Evolutionary conservation across 2,329 filamentous ascomycete genomes (phyloP), one percentile per base, ranked within the genome.

Genomic region (Pestalotiopsis sp.): DNA sequence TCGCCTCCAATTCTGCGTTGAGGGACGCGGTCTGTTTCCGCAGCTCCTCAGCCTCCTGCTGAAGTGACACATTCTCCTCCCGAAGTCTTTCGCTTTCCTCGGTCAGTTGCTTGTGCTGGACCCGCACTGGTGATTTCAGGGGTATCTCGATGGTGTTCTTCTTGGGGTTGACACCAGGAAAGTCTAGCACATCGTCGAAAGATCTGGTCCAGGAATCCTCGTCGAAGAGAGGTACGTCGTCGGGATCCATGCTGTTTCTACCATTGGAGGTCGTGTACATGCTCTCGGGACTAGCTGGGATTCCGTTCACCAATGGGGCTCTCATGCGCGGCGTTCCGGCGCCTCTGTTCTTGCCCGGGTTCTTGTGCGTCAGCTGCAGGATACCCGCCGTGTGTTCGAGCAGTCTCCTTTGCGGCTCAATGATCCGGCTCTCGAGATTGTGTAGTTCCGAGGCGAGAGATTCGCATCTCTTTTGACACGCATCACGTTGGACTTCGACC

Each of bases 371-470:
- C 79, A 97, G 88, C 77, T 97, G 94, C 66, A 99, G 83, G 52
- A 99, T 93, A 59, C 93, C 95, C 14, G 96, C 95, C 0, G 95
- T 98, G 78, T 99, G 96, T 78, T 95, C 91, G 64, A 98, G 83
- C 59, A 99, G 83, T 70, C 90, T 89, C 74, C 88, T 88, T 75
- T 97, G 93, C 9, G 93, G 88, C 69, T 92, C 87, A 82, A 94
- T 90, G 69, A 92, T 83, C 72, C 92, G 85, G 79, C 92, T 93
- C 80, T 98, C 93, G 67, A 97, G 83, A 69, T 88, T 87, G 82
- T 93, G 93, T 49, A 98, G 83, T 75, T 97, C 93, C 55, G 90
- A 85, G 3, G 94, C 91, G 68, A 98, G 83, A 69, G 96, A 92
- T 73, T 98, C 94, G 74, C 95, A 97, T 79, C 93, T 95, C 73